A percentile compares a stretch with the other conserved stretches of the same genome.
Evolutionary conservation across 192 early-diverging fungal genomes (phyloP).

Genomic region (Coemansia sp.): DNA sequence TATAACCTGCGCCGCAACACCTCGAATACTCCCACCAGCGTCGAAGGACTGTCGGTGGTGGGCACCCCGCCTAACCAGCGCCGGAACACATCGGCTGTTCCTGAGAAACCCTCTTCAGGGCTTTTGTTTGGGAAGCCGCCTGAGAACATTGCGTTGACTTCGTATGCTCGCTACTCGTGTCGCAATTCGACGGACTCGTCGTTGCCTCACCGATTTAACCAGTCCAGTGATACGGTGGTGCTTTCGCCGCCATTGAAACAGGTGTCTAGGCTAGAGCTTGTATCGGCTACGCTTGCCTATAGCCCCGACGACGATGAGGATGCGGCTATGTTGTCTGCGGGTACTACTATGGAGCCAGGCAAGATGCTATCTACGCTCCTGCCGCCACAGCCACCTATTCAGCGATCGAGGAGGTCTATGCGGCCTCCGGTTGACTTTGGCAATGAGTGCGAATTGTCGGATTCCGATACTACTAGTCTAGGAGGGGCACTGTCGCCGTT

Average conservation of each 20-base stretch:
- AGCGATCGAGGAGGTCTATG: neutral
- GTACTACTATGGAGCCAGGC: constrained; percentile 6
- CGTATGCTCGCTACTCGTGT: constrained; percentile 23
- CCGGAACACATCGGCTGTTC: constrained; percentile 2
- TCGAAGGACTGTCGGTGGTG: neutral
- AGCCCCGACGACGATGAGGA: constrained; percentile 7
- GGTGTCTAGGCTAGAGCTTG: constrained; percentile 34
- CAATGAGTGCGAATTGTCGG: constrained; percentile 6
- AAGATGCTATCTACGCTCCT: constrained; percentile 2
- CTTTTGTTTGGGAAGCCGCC: constrained; percentile 2
- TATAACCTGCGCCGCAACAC: constrained; percentile 6
- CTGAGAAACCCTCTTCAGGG: neutral
- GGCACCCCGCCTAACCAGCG: neutral
- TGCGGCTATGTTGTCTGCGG: constrained; percentile 14
- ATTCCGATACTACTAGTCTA: constrained; percentile 26
- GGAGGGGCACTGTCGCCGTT: constrained; percentile 18
- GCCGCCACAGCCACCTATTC: neutral
- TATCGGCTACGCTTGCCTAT: constrained; percentile 31
- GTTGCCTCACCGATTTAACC: neutral
- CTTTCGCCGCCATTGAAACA: constrained; percentile 2
- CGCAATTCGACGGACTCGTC: constrained; percentile 25
- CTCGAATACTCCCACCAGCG: neutral
- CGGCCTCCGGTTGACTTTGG: neutral
- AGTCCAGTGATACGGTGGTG: constrained; percentile 1
- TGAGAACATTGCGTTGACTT: constrained; percentile 19